phyloP scores from a whole-genome alignment of 2,329 filamentous ascomycete species.

The Microcera coccophila region DNA sequence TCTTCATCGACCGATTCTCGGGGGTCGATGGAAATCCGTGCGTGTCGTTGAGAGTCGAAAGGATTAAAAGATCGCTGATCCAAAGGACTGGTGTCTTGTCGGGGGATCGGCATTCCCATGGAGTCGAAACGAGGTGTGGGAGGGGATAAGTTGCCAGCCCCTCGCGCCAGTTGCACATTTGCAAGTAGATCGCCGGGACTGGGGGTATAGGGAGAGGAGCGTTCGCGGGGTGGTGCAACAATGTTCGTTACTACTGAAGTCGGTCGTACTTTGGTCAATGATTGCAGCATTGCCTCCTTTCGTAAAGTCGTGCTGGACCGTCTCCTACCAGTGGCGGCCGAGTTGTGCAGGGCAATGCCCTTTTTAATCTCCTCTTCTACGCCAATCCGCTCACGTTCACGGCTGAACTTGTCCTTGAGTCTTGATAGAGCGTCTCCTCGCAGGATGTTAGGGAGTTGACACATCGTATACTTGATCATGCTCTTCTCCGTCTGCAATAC shows the following conservation, averaged over 20 bases:
- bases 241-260: slow-evolving; percentile 41
- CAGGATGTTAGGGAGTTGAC: slow-evolving; percentile 86
- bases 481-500: slow-evolving; percentile 88
- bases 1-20: slow-evolving; percentile 87
- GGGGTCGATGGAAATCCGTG: slow-evolving; percentile 56
- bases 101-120: slow-evolving; percentile 23
- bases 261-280: slow-evolving; percentile 49
- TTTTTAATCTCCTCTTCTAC: slow-evolving; percentile 76
- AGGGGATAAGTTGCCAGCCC: slow-evolving; percentile 45
- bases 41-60: slow-evolving; percentile 50
- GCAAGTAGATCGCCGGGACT: slow-evolving; percentile 76
- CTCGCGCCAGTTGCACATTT: slow-evolving; percentile 68
- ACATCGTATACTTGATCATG: slow-evolving; percentile 89
- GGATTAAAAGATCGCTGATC: slow-evolving; percentile 52
- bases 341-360: slow-evolving; percentile 92
- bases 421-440: slow-evolving; percentile 77
- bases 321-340: slow-evolving; percentile 59
- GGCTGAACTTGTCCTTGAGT: slow-evolving; percentile 87
- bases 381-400: slow-evolving; percentile 77
- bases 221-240: slow-evolving; percentile 40
- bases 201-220: slow-evolving; percentile 45
- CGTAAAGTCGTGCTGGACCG: slow-evolving; percentile 71
- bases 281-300: slow-evolving; percentile 74
- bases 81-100: slow-evolving; percentile 43
- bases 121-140: slow-evolving; percentile 12